These are phyloP conservation scores for Phytophthora multivora DNA, from an alignment of 352 stramenopile genomes.

Conservation along the genomic window DNA sequence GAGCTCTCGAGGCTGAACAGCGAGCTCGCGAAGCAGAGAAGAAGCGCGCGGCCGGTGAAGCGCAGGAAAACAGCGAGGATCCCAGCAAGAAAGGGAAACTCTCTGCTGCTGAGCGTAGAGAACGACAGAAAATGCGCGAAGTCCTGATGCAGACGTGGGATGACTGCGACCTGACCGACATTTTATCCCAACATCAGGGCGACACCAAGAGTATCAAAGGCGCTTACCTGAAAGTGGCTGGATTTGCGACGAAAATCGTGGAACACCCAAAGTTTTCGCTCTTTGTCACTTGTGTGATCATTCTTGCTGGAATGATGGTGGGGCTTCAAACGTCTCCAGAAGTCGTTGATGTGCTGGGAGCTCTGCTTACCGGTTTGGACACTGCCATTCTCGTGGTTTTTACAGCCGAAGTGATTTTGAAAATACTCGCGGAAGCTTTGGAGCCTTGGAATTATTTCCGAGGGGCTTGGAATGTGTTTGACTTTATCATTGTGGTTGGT, in stretches of 20 bases:
- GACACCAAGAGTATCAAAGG: constrained; percentile 56
- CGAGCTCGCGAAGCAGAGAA: constrained; percentile 56
- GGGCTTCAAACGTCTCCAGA: constrained; percentile 75
- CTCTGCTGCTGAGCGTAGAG: constrained; percentile 53
- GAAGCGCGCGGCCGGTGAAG: constrained; percentile 26
- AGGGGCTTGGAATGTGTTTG: constrained; percentile 81
- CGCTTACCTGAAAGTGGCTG: constrained; percentile 51
- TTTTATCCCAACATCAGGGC: constrained; percentile 53
- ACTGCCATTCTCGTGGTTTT: constrained; percentile 77
- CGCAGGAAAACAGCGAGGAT: constrained; percentile 1
- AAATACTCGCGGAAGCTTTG: constrained; percentile 76
- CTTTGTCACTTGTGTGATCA: constrained; percentile 84
- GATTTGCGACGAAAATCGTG: constrained; percentile 50
- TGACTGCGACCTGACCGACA: constrained; percentile 73
- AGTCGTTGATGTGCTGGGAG: constrained; percentile 53
- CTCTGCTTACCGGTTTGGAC: constrained; percentile 56
- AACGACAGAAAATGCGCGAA: constrained; percentile 77
- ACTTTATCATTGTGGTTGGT: constrained; percentile 86
- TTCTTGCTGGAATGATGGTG: constrained; percentile 76
- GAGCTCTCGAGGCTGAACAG: constrained; percentile 52
- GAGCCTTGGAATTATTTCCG: constrained; percentile 82
- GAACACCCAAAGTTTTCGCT: constrained; percentile 60
- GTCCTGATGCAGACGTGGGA: constrained; percentile 80
- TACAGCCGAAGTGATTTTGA: constrained; percentile 76
- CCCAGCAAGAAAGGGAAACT: constrained; percentile 42